Conservation (phyloP, 164 flowering plant species). For the Santalum album region DNA sequence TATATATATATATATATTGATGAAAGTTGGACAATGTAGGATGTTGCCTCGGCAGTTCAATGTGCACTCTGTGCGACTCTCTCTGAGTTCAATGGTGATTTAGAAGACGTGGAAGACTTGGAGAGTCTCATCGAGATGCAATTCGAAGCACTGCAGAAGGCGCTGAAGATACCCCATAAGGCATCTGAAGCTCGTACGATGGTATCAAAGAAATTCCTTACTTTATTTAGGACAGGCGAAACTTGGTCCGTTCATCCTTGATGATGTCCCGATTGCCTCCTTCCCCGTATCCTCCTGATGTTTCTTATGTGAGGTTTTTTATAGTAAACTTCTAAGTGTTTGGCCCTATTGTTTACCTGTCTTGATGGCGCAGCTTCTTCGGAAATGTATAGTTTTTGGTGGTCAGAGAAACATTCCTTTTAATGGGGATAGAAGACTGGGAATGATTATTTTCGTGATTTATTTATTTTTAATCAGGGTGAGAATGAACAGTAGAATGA, state of each 20-base stretch:
- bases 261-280: constrained; percentile 49
- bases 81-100: constrained; percentile 56
- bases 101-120: constrained; percentile 67
- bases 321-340: too few species aligned
- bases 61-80: constrained; percentile 43
- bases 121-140: constrained; percentile 68
- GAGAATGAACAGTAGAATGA: too few species aligned
- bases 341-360: too few species aligned
- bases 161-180: constrained; percentile 63
- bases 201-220: constrained; percentile 80
- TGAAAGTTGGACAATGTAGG: too few species aligned
- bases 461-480: too few species aligned
- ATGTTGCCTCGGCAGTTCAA: constrained; percentile 62
- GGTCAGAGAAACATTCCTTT: too few species aligned
- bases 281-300: background rate
- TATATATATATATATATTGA: too few species aligned
- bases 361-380: too few species aligned
- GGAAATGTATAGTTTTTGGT: too few species aligned
- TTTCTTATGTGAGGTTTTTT: too few species aligned
- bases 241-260: constrained; percentile 83
- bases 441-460: too few species aligned
- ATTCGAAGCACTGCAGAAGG: constrained; percentile 68
- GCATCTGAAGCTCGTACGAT: constrained; percentile 67
- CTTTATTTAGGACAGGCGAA: constrained; percentile 79
- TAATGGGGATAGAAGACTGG: too few species aligned